A percentile compares a stretch with the other conserved stretches of the same genome.
These are phyloP conservation scores for Claviceps citrina DNA, from an alignment of 2,329 filamentous ascomycete genomes.

Conservation along the genomic window DNA sequence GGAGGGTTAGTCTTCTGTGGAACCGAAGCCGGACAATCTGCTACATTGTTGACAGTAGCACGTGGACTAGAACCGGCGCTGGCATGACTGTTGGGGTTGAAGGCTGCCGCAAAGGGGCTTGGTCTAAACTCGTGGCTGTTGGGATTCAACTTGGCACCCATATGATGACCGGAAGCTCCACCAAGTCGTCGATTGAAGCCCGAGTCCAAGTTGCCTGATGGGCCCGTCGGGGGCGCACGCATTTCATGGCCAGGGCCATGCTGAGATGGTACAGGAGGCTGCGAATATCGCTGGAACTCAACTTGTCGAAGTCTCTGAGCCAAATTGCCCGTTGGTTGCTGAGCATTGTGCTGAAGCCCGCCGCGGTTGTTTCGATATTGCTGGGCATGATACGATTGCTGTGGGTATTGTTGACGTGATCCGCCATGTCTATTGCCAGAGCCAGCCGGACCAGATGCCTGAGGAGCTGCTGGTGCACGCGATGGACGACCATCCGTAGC, in stretches of 20 bases:
- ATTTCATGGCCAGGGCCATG: slow-evolving; percentile 46
- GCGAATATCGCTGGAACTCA: slow-evolving; percentile 36
- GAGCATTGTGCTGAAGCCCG: slow-evolving; percentile 25
- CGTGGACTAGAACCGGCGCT: slow-evolving; percentile 60
- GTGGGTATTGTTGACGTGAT: slow-evolving; percentile 33
- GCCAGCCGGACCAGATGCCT: slow-evolving; percentile 13
- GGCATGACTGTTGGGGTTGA: slow-evolving; percentile 55
- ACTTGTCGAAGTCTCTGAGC: slow-evolving; percentile 35
- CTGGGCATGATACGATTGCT: slow-evolving; percentile 30
- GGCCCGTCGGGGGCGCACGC: slow-evolving; percentile 59
- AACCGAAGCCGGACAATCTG: slow-evolving; percentile 17
- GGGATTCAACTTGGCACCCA: slow-evolving; percentile 45
- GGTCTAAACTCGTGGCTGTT: slow-evolving; percentile 71
- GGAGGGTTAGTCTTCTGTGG: slow-evolving; percentile 19
- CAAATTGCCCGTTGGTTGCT: slow-evolving; percentile 30
- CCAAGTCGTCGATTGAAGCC: slow-evolving; percentile 38
- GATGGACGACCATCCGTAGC: slow-evolving; percentile 15
- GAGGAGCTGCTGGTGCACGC: slow-evolving; percentile 21
- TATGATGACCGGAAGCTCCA: slow-evolving; percentile 35
- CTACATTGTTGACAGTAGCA: slow-evolving; percentile 38
- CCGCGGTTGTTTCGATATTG: slow-evolving; percentile 33
- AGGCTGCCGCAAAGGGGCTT: slow-evolving; percentile 63
- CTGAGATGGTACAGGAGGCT: slow-evolving; percentile 26
- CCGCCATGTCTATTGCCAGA: slow-evolving; percentile 29
- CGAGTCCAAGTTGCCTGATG: slow-evolving; percentile 41